Evolutionary conservation across 73 alveolate species (phyloP), one percentile per base, ranked within the genome.

Genomic region (Paramecium tetraurelia): DNA sequence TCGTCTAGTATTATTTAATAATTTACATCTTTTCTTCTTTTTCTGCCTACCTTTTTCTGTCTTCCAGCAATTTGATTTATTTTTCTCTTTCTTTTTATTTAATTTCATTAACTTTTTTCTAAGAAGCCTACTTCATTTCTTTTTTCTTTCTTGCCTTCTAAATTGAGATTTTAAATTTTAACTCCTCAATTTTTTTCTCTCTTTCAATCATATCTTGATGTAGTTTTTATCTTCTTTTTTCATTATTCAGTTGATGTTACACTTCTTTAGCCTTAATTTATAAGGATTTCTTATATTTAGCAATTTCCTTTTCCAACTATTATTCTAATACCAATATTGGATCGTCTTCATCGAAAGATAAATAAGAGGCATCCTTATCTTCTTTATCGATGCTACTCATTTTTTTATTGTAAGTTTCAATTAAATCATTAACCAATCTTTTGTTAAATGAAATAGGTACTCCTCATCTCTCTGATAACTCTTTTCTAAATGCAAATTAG

Each of bases 321-420:
- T 75, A 38, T 22, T 75, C 87, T 22, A 75, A 20, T 29, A 75
- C 87, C 8, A 75, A 38, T 12, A 75, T 75, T 3, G 87, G 87
- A 38, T 75, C 87, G 5, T 75, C 87, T 38, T 75, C 87, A 75
- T 75, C 87, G 38, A 38, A 75, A 6, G 87, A 75, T 11, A 75
- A 38, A 41, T 75, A 75, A 5, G 87, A 75, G 4, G 58, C 59
- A 10, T 75, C 87, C 11, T 75, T 41, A 29, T 75, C 59, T 9
- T 75, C 87, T 75, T 38, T 22, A 75, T 75, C 35, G 35, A 75
- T 75, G 12, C 59, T 41, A 35, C 22, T 41, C 87, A 75, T 75
- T 20, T 75, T 75, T 11, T 41, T 75, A 1, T 75, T 38, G 24
- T 75, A 75, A 29, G 87, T 75, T 36, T 75, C 87, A 33, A 75